A percentile compares a stretch with the other conserved stretches of the same genome.
phyloP scores from a whole-genome alignment of 1,139 yeast genomes.

The Nadsonia starkeyi-henricii region DNA sequence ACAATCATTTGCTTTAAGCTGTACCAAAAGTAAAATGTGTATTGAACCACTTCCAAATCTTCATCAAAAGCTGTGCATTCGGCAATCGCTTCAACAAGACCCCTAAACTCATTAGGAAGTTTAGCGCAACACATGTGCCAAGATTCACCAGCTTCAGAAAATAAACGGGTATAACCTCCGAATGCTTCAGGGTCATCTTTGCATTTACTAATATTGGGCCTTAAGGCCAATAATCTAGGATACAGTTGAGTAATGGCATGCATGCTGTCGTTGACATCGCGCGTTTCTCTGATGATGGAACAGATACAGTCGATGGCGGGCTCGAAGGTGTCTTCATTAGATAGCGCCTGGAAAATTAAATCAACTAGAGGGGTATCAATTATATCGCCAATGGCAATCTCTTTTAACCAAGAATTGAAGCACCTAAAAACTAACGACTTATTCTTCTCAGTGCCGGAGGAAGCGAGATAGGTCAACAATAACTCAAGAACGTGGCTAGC shows the following conservation, averaged over 20 bases:
- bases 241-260: slow-evolving; percentile 54
- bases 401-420: slow-evolving; percentile 80
- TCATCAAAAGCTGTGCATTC: slow-evolving; percentile 50
- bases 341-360: slow-evolving; percentile 54
- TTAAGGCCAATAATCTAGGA: slow-evolving; percentile 49
- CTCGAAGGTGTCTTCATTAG: slow-evolving; percentile 58
- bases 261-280: slow-evolving; percentile 40
- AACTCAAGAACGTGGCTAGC: slow-evolving; percentile 55
- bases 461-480: slow-evolving; percentile 28
- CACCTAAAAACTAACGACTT: slow-evolving; percentile 48
- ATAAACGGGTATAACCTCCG: slow-evolving; percentile 60
- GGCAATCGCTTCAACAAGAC: slow-evolving; percentile 61
- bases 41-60: slow-evolving; percentile 79
- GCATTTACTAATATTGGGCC: slow-evolving; percentile 33
- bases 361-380: slow-evolving; percentile 49
- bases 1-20: slow-evolving; percentile 58
- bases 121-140: slow-evolving; percentile 85
- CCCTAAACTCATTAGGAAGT: slow-evolving; percentile 54
- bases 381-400: slow-evolving; percentile 58
- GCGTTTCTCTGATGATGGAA: slow-evolving; percentile 66
- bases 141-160: slow-evolving; percentile 87
- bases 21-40: slow-evolving; percentile 90
- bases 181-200: slow-evolving; percentile 58
- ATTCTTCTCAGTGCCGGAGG: slow-evolving; percentile 25
- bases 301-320: slow-evolving; percentile 79